Conservation (phyloP, 805 yeast species). For the Wickerhamiella azymoides region DNA sequence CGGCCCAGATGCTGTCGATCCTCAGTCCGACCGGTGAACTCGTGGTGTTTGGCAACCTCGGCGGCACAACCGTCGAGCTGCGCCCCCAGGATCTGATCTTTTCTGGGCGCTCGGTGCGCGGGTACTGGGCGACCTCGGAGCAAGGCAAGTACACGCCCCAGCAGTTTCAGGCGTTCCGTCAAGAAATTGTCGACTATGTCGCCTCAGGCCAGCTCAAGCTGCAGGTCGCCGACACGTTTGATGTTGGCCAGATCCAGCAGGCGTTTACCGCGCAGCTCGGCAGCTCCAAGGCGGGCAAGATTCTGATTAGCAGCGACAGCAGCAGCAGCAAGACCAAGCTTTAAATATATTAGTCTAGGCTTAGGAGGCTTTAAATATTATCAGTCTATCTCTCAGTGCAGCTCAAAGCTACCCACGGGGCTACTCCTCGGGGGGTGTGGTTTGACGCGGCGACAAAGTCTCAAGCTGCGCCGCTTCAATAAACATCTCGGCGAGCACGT, state of each 20-base stretch:
- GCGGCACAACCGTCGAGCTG: conserved; percentile 3
- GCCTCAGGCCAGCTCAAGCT: background rate
- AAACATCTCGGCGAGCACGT: conserved; percentile 38
- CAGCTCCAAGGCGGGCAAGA: conserved; percentile 5
- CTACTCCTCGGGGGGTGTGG: background rate
- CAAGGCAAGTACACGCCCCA: background rate
- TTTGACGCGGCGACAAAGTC: background rate
- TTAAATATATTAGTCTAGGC: background rate
- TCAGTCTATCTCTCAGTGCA: no score
- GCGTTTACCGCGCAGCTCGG: conserved; percentile 1
- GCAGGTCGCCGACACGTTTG: background rate
- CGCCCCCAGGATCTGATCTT: conserved; percentile 4
- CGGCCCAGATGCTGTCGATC: conserved; percentile 2
- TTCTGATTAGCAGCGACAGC: conserved; percentile 6
- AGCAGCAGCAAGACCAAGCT: background rate
- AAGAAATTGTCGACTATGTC: conserved; percentile 4
- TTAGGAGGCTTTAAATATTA: no score
- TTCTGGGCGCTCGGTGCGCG: background rate
- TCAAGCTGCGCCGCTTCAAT: conserved; percentile 24
- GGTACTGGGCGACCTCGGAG: conserved; percentile 1
- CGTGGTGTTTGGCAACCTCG: conserved; percentile 6
- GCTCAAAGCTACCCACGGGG: no score
- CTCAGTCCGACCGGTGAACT: background rate
- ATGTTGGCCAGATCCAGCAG: background rate
- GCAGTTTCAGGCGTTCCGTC: background rate